Conservation (phyloP, 2,329 filamentous ascomycete genomes). For the Colletotrichum navitas region DNA sequence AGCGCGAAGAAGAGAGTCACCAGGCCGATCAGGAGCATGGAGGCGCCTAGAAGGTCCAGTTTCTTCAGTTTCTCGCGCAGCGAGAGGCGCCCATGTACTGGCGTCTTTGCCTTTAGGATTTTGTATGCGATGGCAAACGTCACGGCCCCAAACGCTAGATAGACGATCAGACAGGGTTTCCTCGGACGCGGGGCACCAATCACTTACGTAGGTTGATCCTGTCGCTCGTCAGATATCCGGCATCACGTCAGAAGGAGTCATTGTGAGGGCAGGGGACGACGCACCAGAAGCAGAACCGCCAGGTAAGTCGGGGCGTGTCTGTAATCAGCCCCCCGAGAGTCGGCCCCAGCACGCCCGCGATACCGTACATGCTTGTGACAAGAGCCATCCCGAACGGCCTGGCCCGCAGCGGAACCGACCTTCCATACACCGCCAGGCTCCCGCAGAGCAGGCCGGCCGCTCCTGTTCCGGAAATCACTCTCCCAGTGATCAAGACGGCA, state of each 20-base stretch:
- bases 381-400: neutral
- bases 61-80: constrained; percentile 1
- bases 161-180: neutral
- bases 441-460: neutral
- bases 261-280: neutral
- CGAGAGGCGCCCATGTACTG: neutral
- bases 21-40: neutral
- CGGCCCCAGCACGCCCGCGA: neutral
- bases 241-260: no score
- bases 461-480: neutral
- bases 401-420: constrained; percentile 1
- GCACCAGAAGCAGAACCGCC: constrained; percentile 11
- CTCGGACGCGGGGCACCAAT: neutral
- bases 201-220: constrained; percentile 18
- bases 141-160: neutral
- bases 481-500: neutral
- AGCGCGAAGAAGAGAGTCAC: constrained; percentile 4
- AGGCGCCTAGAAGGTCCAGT: neutral
- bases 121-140: neutral
- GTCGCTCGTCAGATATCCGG: neutral
- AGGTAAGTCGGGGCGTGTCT: constrained; percentile 4
- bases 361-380: constrained; percentile 2
- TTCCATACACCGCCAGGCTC: neutral
- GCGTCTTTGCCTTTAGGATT: constrained; percentile 1
- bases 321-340: constrained; percentile 1